Conservation (phyloP, 192 early-diverging fungal species). For the Coemansia reversa region DNA sequence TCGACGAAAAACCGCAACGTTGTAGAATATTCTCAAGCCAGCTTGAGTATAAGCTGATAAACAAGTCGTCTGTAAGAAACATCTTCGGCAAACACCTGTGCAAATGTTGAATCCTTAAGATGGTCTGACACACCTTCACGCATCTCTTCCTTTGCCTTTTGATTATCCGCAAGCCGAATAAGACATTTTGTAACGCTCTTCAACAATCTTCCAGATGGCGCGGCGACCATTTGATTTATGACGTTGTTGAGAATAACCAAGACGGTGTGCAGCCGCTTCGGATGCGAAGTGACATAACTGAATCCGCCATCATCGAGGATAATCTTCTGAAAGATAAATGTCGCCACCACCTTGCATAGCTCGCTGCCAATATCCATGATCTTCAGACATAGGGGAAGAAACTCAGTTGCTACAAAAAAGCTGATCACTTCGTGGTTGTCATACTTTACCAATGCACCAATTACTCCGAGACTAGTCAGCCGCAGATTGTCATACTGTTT, state of each 20-base stretch:
- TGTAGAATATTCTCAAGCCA: slow-evolving; percentile 15
- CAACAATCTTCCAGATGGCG: slow-evolving; percentile 79
- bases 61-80: slow-evolving; percentile 83
- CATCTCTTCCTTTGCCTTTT: slow-evolving; percentile 86
- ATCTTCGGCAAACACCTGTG: slow-evolving; percentile 82
- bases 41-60: slow-evolving; percentile 59
- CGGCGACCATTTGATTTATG: slow-evolving; percentile 86
- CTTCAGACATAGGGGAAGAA: slow-evolving; percentile 95
- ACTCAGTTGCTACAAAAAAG: slow-evolving; percentile 94
- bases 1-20: background rate
- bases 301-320: slow-evolving; percentile 91
- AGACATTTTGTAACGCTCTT: slow-evolving; percentile 96
- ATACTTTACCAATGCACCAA: slow-evolving; percentile 97
- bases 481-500: slow-evolving; percentile 96
- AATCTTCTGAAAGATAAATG: slow-evolving; percentile 98
- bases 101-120: slow-evolving; percentile 84
- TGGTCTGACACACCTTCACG: slow-evolving; percentile 88
- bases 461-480: slow-evolving; percentile 90
- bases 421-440: slow-evolving; percentile 95
- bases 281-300: slow-evolving; percentile 52
- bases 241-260: slow-evolving; percentile 92
- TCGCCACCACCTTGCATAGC: slow-evolving; percentile 97
- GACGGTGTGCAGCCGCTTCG: slow-evolving; percentile 86
- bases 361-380: slow-evolving; percentile 99
- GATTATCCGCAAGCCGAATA: slow-evolving; percentile 89